Conservation (phyloP, 2,329 filamentous ascomycete genomes). For the Penicillium sp. region DNA sequence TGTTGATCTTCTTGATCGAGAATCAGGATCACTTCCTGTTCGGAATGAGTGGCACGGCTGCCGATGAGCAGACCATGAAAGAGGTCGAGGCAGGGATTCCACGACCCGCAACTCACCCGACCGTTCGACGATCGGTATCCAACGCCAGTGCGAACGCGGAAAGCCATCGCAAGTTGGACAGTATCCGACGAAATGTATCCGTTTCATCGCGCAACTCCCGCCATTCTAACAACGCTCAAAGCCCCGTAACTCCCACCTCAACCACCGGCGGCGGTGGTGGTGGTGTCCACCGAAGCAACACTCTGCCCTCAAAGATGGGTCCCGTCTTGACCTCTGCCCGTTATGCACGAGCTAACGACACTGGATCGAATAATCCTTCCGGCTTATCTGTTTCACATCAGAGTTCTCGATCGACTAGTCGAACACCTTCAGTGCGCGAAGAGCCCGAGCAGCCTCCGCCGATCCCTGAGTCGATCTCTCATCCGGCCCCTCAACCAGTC, state of each 20-base stretch:
- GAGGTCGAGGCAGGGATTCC: conserved; percentile 66
- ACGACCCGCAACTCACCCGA: conserved; percentile 52
- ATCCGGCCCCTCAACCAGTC: not conserved
- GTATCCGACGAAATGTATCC: conserved; percentile 84
- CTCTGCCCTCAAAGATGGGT: conserved; percentile 85
- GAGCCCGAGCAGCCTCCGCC: conserved; percentile 10
- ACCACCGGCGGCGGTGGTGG: conserved; percentile 54
- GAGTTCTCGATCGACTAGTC: conserved; percentile 34
- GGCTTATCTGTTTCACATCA: conserved; percentile 32
- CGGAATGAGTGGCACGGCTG: conserved; percentile 97
- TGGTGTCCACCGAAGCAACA: conserved; percentile 79
- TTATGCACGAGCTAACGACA: conserved; percentile 60
- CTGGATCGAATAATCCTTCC: conserved; percentile 49
- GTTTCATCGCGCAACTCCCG: conserved; percentile 86
- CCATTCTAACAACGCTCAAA: conserved; percentile 68
- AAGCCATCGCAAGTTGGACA: conserved; percentile 73
- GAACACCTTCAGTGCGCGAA: conserved; percentile 25
- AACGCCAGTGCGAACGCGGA: conserved; percentile 87
- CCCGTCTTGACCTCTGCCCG: conserved; percentile 67
- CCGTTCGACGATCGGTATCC: conserved; percentile 72
- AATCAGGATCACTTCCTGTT: conserved; percentile 98
- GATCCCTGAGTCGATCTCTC: not conserved
- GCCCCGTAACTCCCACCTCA: conserved; percentile 62
- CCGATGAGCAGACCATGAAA: conserved; percentile 74
- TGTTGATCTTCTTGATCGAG: conserved; percentile 95